Percentiles rank a stretch among this genome's conserved stretches.
phyloP scores from a whole-genome alignment of 2,329 filamentous ascomycete genomes.

The Penicillium sp. region DNA sequence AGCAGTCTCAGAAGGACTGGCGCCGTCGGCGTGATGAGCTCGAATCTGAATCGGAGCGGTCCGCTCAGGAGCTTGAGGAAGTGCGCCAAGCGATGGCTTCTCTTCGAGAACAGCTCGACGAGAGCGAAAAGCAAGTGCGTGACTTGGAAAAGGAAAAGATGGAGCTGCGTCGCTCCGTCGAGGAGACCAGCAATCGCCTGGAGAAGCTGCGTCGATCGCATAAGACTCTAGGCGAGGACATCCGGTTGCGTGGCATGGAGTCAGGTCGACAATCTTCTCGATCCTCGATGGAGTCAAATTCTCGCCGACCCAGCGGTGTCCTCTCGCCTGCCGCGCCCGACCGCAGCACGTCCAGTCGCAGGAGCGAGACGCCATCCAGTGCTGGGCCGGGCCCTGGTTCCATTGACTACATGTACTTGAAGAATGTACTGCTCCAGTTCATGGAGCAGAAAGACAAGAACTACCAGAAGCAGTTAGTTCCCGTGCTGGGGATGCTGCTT shows the following conservation, averaged over 20 bases:
- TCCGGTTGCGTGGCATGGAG: conserved; percentile 42
- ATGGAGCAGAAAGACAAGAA: conserved; percentile 62
- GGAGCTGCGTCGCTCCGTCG: conserved; percentile 68
- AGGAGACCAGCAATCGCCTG: conserved; percentile 69
- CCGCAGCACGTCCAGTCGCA: conserved; percentile 27
- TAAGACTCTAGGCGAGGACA: conserved; percentile 55
- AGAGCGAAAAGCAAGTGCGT: conserved; percentile 74
- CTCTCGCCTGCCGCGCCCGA: conserved; percentile 44
- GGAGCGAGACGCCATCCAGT: conserved; percentile 35
- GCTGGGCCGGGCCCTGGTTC: conserved; percentile 20
- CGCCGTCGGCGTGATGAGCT: conserved; percentile 67
- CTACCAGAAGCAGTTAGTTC: conserved; percentile 61
- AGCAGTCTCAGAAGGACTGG: conserved; percentile 67
- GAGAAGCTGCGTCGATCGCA: conserved; percentile 71
- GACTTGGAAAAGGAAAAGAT: conserved; percentile 77
- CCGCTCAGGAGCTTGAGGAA: conserved; percentile 67
- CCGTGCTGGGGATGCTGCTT: conserved; percentile 59
- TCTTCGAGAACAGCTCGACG: conserved; percentile 74
- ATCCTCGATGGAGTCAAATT: conserved; percentile 53
- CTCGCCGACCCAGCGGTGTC: conserved; percentile 33
- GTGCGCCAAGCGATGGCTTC: conserved; percentile 70
- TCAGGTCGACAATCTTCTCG: conserved; percentile 49
- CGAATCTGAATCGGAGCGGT: conserved; percentile 62
- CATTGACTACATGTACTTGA: conserved; percentile 59
- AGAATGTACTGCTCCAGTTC: conserved; percentile 62